Base-by-base conservation (phyloP, 2,329 filamentous ascomycete species). In the Macroventuria anomochaeta region DNA sequence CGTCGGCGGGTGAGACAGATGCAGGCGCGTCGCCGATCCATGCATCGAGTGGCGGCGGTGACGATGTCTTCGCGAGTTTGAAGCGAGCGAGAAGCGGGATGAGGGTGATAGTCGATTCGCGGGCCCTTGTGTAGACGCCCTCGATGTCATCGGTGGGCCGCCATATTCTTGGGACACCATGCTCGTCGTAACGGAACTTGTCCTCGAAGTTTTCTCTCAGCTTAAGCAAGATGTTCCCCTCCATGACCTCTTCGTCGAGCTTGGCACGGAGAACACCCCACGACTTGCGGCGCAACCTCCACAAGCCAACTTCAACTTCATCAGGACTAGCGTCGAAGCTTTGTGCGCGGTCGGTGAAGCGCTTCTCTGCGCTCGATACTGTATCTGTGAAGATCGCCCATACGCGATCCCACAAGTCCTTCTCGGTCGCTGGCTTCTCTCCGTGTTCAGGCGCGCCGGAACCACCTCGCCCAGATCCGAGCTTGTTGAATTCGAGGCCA, bases 131-230 rank as follows among this genome's bases (percentile, higher is more conserved):
- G 76, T 97, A 99, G 34, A 96, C 81, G 38, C 93, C 93, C 78
- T 99, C 95, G 57, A 99, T 99, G 70, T 99, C 95, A 72, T 99
- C 95, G 1, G 88, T 93, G 1, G 95, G 95, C 20, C 93, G 87
- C 95, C 95, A 99, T 75, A 99, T 96, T 55, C 95, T 85, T 5
- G 95, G 95, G 4, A 99, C 95, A 21, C 95, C 95, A 6, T 87
- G 87, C 55, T 97, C 93, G 68, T 99, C 95, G 68, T 99, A 99
- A 60, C 95, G 88, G 84, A 99, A 99, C 77, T 96, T 97, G 79
- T 99, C 95, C 77, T 99, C 95, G 64, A 99, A 99, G 79, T 97
- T 97, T 76, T 99, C 95, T 29, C 95, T 87, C 44, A 99, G 85
- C 80, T 99, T 99, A 64, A 97, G 82, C 28, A 97, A 80, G 47